These are phyloP conservation scores for Cyclotella choctawhatcheeana DNA, from an alignment of 108 stramenopile genomes.

Conservation along the genomic window DNA sequence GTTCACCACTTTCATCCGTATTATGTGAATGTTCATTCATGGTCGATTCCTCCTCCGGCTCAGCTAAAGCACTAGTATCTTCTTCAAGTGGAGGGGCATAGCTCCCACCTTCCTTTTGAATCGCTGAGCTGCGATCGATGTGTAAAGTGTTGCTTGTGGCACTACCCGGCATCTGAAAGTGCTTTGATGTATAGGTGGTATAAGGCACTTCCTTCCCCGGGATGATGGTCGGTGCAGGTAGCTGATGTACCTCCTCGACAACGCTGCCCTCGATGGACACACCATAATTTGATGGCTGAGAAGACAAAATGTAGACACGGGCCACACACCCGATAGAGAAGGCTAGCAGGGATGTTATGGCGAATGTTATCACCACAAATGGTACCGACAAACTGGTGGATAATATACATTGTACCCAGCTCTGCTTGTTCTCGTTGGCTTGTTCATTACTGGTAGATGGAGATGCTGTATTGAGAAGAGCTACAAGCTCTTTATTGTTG, in stretches of 20 bases:
- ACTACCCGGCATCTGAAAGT: constrained; percentile 40
- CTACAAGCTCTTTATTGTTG: background rate
- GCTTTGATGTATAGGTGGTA: constrained; percentile 65
- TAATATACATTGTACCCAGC: background rate
- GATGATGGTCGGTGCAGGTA: constrained; percentile 44
- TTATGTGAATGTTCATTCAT: constrained; percentile 19
- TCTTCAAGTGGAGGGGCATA: background rate
- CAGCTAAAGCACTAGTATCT: background rate
- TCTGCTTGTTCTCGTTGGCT: background rate
- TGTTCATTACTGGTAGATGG: background rate
- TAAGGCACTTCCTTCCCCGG: constrained; percentile 49
- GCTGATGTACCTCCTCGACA: background rate
- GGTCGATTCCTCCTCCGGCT: background rate
- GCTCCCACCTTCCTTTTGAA: background rate
- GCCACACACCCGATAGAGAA: constrained; percentile 3
- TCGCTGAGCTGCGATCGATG: constrained; percentile 15
- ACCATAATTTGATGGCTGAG: background rate
- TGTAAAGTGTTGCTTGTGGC: constrained; percentile 18
- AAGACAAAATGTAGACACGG: background rate
- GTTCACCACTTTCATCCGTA: constrained; percentile 15
- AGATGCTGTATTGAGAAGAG: background rate
- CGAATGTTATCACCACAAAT: constrained; percentile 1
- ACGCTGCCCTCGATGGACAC: background rate
- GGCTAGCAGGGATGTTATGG: constrained; percentile 3
- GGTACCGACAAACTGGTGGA: background rate